Conservation (phyloP, 352 stramenopile species). For the Discostella stelligera region DNA sequence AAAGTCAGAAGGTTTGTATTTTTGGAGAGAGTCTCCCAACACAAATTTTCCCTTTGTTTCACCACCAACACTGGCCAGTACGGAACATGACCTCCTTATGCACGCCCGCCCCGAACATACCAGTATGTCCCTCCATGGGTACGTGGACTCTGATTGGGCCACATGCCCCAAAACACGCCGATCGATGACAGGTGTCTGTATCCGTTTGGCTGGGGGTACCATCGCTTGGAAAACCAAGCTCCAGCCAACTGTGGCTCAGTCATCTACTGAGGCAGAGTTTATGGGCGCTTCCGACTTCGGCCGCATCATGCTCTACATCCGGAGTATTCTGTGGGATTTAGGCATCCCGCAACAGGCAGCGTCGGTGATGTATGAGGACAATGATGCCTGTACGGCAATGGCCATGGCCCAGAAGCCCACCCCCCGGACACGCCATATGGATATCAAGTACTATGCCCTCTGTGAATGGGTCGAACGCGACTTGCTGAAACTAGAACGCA, state of each 20-base stretch:
- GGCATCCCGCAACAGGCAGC: no score
- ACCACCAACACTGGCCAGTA: conserved; percentile 9
- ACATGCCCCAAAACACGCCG: conserved; percentile 4
- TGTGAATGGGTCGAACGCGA: conserved; percentile 41
- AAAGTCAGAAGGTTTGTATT: not conserved
- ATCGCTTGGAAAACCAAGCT: conserved; percentile 12
- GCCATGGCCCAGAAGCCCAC: conserved; percentile 19
- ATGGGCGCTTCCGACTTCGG: conserved; percentile 6
- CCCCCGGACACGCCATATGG: conserved; percentile 38
- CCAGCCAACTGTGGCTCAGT: conserved; percentile 8
- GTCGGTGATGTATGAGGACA: no score
- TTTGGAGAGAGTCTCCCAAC: not conserved
- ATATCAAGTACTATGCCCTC: conserved; percentile 39
- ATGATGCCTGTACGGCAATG: no score
- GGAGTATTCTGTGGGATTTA: not conserved
- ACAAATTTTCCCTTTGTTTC: not conserved
- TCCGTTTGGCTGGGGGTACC: not conserved
- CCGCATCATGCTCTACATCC: conserved; percentile 8
- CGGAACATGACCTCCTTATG: conserved; percentile 15
- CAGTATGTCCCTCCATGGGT: not conserved
- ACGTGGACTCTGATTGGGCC: conserved; percentile 15
- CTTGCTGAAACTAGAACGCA: conserved; percentile 13
- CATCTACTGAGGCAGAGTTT: conserved; percentile 18
- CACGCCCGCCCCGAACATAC: conserved; percentile 5
- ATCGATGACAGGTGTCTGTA: not conserved